These are phyloP conservation scores for Smittium culicis DNA, from an alignment of 371 early-diverging fungal species.

Conservation along the genomic window DNA sequence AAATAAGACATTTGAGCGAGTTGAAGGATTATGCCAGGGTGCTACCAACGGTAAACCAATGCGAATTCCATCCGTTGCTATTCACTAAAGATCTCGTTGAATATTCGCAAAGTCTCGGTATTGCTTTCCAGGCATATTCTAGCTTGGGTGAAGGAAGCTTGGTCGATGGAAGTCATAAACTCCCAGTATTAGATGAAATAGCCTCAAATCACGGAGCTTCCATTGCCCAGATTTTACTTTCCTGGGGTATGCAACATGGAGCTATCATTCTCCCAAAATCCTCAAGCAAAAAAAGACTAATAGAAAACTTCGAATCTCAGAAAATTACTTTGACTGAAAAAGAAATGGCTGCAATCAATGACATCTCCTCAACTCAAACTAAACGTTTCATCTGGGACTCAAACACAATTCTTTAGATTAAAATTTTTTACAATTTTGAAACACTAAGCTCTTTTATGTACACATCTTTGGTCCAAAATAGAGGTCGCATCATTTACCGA, in stretches of 20 bases:
- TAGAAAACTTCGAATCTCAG: not conserved
- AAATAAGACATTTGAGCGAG: slow-evolving; percentile 40
- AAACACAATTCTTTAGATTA: too few species aligned
- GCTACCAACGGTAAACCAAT: slow-evolving; percentile 51
- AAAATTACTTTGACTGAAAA: too few species aligned
- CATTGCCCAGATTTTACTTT: not conserved
- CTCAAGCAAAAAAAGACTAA: not conserved
- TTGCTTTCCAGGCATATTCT: slow-evolving; percentile 76
- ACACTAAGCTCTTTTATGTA: too few species aligned
- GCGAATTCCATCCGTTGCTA: slow-evolving; percentile 57
- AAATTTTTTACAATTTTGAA: too few species aligned
- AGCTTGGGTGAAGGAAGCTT: slow-evolving; percentile 72
- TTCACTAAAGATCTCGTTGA: slow-evolving; percentile 37
- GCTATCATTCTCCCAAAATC: not conserved
- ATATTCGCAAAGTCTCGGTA: slow-evolving; percentile 38
- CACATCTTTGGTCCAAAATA: too few species aligned
- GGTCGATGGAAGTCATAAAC: slow-evolving; percentile 25
- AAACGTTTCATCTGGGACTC: too few species aligned
- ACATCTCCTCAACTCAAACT: too few species aligned
- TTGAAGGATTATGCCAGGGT: slow-evolving; percentile 36
- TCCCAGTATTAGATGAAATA: slow-evolving; percentile 12
- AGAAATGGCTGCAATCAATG: too few species aligned
- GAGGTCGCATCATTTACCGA: too few species aligned
- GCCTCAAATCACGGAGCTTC: not conserved
- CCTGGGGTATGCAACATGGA: not conserved